Evolutionary conservation across 176 grass and related monocot genomes (phyloP).

Genomic region (Eragrostis curvula): DNA sequence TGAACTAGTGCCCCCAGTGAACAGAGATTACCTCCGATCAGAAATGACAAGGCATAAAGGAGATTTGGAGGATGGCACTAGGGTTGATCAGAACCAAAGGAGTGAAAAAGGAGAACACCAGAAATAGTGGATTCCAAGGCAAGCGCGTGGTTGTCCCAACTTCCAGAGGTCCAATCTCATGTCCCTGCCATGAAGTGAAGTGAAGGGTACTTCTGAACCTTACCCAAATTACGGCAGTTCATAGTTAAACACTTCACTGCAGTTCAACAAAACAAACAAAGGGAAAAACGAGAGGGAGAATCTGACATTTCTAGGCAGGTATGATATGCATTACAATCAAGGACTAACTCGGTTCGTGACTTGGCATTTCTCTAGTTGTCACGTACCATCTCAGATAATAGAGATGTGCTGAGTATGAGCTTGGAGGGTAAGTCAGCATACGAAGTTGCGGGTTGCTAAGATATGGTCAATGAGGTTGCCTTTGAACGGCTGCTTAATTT

Average conservation of each 20-base stretch:
- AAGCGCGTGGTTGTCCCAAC: conserved; percentile 22
- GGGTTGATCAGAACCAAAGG: background rate
- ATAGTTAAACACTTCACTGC: conserved; percentile 6
- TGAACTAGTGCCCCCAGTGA: background rate
- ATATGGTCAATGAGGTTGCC: conserved; percentile 37
- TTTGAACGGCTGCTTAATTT: conserved; percentile 36
- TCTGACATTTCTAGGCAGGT: background rate
- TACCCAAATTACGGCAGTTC: conserved; percentile 20
- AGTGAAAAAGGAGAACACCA: background rate
- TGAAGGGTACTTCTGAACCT: conserved; percentile 41
- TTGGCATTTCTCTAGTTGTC: background rate
- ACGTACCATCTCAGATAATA: background rate
- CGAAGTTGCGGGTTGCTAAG: background rate
- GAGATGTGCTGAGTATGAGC: conserved; percentile 22
- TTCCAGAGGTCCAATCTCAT: conserved; percentile 28
- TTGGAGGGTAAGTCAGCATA: conserved; percentile 4
- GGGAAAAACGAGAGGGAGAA: background rate
- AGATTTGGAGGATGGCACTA: background rate
- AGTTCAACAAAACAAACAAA: background rate
- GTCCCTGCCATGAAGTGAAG: conserved; percentile 38
- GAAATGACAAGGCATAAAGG: conserved; percentile 8
- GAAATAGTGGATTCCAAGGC: conserved; percentile 50
- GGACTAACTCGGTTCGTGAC: background rate
- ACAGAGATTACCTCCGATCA: background rate
- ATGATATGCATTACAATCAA: background rate